phyloP scores from a whole-genome alignment of 805 yeast species.

The Sugiyamaella qingdaonensis region DNA sequence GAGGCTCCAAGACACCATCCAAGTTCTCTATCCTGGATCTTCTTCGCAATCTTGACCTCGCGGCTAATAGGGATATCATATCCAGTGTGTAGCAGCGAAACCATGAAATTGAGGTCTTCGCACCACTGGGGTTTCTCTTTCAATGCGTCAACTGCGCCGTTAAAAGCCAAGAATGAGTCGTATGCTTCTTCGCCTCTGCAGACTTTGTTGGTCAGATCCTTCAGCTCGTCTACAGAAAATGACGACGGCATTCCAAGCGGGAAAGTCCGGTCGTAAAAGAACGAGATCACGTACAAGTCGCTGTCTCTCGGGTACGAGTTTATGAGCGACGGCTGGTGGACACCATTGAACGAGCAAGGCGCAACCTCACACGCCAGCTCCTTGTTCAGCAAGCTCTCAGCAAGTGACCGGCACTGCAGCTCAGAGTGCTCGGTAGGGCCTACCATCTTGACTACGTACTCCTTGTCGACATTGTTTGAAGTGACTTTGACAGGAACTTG shows the following conservation, averaged over 20 bases:
- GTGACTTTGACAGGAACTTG: slow-evolving; percentile 51
- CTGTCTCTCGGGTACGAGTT: slow-evolving; percentile 65
- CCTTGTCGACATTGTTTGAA: slow-evolving; percentile 25
- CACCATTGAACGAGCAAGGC: slow-evolving; percentile 96
- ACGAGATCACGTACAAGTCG: slow-evolving; percentile 88
- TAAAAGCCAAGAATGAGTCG: slow-evolving; percentile 64
- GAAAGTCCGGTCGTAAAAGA: slow-evolving; percentile 88
- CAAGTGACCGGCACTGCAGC: slow-evolving; percentile 79
- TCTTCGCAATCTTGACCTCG: slow-evolving; percentile 89
- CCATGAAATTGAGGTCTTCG: slow-evolving; percentile 84
- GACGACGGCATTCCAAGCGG: slow-evolving; percentile 94
- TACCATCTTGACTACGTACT: slow-evolving; percentile 53
- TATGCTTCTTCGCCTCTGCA: slow-evolving; percentile 80
- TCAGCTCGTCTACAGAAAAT: slow-evolving; percentile 79
- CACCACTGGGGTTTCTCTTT: slow-evolving; percentile 90
- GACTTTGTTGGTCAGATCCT: slow-evolving; percentile 74
- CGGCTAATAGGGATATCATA: slow-evolving; percentile 88
- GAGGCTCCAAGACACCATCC: slow-evolving; percentile 99
- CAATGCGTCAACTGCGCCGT: slow-evolving; percentile 62
- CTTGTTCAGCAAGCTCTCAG: slow-evolving; percentile 80
- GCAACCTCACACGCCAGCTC: slow-evolving; percentile 66
- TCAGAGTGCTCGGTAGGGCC: slow-evolving; percentile 66
- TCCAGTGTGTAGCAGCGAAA: slow-evolving; percentile 88
- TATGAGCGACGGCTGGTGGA: slow-evolving; percentile 89
- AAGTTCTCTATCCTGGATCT: slow-evolving; percentile 80